Conservation (phyloP, 371 early-diverging fungal species). For the Mortierella sp. region DNA sequence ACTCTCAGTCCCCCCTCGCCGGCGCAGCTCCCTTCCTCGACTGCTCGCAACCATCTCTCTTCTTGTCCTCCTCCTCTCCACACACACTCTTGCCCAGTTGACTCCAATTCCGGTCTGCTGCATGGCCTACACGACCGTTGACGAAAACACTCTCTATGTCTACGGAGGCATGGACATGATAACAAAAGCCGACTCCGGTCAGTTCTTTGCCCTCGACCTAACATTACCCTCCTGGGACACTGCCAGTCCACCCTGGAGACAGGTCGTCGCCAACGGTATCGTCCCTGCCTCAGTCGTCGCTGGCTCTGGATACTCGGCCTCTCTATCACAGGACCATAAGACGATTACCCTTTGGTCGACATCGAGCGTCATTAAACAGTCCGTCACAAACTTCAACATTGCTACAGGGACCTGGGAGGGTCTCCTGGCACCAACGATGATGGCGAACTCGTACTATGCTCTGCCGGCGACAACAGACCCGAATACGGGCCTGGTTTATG, state of each 20-base stretch:
- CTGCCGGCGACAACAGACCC: background rate
- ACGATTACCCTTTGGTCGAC: background rate
- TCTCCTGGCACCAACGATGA: background rate
- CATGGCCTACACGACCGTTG: background rate
- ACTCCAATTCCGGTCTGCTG: background rate
- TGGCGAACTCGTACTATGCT: background rate
- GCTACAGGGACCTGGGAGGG: background rate
- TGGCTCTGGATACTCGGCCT: background rate
- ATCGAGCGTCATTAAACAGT: background rate
- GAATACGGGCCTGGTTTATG: background rate
- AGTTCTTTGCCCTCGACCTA: conserved; percentile 3
- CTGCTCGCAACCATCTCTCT: too few species aligned
- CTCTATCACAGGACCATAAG: background rate
- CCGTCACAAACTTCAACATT: background rate
- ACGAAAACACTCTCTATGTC: background rate
- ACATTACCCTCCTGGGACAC: background rate
- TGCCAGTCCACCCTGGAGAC: background rate
- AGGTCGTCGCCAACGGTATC: background rate
- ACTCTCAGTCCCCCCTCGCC: too few species aligned
- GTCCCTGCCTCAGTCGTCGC: background rate
- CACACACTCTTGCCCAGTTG: background rate
- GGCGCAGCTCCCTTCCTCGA: too few species aligned
- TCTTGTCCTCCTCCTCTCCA: too few species aligned
- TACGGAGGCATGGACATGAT: background rate
- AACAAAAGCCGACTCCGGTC: too few species aligned